Conservation (phyloP, 495 filamentous ascomycete genomes). For the Trypethelium eluteriae region DNA sequence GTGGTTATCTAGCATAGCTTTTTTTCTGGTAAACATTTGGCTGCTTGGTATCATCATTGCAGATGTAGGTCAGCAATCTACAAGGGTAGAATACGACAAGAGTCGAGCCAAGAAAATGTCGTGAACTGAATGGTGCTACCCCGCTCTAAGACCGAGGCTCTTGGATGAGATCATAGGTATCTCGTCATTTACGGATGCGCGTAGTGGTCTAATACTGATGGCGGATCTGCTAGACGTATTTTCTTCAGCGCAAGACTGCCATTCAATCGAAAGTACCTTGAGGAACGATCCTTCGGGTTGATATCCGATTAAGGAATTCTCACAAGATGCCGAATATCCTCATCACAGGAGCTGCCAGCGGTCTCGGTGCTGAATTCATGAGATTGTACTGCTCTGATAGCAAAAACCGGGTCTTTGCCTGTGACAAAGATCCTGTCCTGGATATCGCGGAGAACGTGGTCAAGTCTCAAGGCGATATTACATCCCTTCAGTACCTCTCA, state of each 20-base stretch:
- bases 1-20: slow-evolving; percentile 63
- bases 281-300: too few species aligned
- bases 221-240: background rate
- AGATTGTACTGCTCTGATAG: slow-evolving; percentile 15
- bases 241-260: too few species aligned
- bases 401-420: slow-evolving; percentile 17
- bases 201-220: background rate
- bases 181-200: background rate
- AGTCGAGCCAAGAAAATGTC: background rate
- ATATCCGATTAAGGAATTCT: background rate
- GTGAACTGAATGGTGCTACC: background rate
- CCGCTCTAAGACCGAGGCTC: background rate
- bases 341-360: slow-evolving; percentile 25
- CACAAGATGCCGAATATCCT: slow-evolving; percentile 25
- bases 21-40: slow-evolving; percentile 82
- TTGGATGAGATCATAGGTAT: background rate
- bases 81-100: background rate
- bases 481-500: slow-evolving; percentile 17
- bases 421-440: slow-evolving; percentile 16
- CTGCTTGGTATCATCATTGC: slow-evolving; percentile 70
- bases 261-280: too few species aligned
- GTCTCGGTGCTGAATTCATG: slow-evolving; percentile 26
- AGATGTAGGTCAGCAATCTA: slow-evolving; percentile 47
- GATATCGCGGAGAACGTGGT: slow-evolving; percentile 17
- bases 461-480: slow-evolving; percentile 16